Evolutionary conservation across 106 monocot genomes (phyloP), one percentile per base, ranked within the genome.

Genomic region (Cymbidium sinense): DNA sequence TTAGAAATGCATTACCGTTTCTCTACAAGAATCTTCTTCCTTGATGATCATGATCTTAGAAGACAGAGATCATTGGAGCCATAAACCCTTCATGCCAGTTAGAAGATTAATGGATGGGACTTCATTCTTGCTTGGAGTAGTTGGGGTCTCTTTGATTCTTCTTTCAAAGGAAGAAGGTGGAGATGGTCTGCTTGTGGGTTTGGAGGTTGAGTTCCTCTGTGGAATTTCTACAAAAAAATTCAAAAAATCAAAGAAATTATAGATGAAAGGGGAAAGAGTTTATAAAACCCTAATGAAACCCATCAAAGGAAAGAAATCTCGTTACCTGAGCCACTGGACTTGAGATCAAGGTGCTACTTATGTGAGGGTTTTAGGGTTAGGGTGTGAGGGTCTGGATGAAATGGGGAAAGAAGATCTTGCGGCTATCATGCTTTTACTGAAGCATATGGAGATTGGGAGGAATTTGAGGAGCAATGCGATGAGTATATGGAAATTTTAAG

Each of bases 31-130:
- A 93, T 81, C 70, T 43, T 92, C 79, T 79, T 86, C 55, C 74
- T 85, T 21, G 86, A 79, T 11, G 90, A 87, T 19, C 70, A 10
- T 25, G 44, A 76, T 76, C 70, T 95, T 93, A 54, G 91, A 93
- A 18, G 87, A 65, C 5, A 5, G 93, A 96, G 78, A 96, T 85
- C 0, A 93, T 96, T 19, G 96, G 93, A 5, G 93, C 85, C 96
- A 96, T 96, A 89, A 96, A 65, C 83, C 86, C 86, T 89, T 96
- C 28, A 64, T 23, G 2, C 76, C 64, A 64, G 90, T 88, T 25
- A 55, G 79, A 74, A 84, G 52, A 10, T 80, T 18, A 30, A 70
- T 9, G 13, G 58, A 50, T 20, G 86, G 79, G 86, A 86, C 75
- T 81, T 93, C 64, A 78, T 64, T 36, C 76, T 83, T 12, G 61